Evolutionary conservation across 768 basidiomycete genomes (phyloP).

Genomic region (Lentinula boryana): DNA sequence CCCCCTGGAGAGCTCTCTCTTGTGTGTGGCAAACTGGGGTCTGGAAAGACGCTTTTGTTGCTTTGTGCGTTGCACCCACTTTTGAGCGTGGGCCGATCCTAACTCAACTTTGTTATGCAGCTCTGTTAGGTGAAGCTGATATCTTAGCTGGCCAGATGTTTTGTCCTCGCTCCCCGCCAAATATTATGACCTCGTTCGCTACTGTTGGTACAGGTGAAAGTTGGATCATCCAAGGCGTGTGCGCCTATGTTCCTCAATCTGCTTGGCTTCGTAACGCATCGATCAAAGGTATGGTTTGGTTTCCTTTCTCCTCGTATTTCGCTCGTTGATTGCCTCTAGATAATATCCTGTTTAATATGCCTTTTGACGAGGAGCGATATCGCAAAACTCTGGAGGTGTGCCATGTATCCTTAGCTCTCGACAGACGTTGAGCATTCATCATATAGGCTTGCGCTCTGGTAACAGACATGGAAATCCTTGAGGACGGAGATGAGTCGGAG

Average conservation of each 20-base stretch:
- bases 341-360: slow-evolving; percentile 79
- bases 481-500: slow-evolving; percentile 84
- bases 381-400: slow-evolving; percentile 70
- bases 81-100: not conserved
- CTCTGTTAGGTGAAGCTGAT: slow-evolving; percentile 86
- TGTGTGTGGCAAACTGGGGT: slow-evolving; percentile 85
- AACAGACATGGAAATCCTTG: slow-evolving; percentile 73
- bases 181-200: slow-evolving; percentile 61
- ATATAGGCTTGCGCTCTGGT: slow-evolving; percentile 58
- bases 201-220: slow-evolving; percentile 40
- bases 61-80: slow-evolving; percentile 35
- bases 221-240: slow-evolving; percentile 75
- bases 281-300: slow-evolving; percentile 34
- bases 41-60: slow-evolving; percentile 84
- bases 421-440: slow-evolving; percentile 15
- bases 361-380: slow-evolving; percentile 70
- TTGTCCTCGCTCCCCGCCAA: slow-evolving; percentile 81
- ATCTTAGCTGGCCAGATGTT: slow-evolving; percentile 73
- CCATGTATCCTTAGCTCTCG: slow-evolving; percentile 13
- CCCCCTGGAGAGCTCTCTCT: slow-evolving; percentile 75
- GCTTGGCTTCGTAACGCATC: slow-evolving; percentile 75
- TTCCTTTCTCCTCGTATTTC: not conserved
- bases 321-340: slow-evolving; percentile 14
- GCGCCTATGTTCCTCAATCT: slow-evolving; percentile 82
- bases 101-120: slow-evolving; percentile 23